Evolutionary conservation across 352 stramenopile genomes (phyloP), one percentile per base, ranked within the genome.

Genomic region (Phytophthora idaei): DNA sequence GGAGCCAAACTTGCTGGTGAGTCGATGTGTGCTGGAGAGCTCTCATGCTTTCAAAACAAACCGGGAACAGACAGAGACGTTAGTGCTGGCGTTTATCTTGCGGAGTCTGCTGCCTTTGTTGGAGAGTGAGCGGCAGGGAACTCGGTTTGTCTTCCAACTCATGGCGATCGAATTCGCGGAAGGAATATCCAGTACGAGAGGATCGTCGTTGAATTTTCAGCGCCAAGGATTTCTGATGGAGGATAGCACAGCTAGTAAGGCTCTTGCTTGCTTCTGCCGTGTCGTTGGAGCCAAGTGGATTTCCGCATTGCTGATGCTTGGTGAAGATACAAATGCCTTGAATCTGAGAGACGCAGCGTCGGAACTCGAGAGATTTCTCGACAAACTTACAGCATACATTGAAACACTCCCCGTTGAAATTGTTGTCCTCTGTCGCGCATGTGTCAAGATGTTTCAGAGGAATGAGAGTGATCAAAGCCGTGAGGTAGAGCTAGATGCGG

Each of bases 341-440:
- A 57, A 49, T 39, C 5, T 29, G 4, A 41, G 41, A 46, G 46
- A 67, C 31, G 34, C 48, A 4, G 17, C 14, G 21, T 55, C 29
- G 32, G 45, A 68, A 11, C 15, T 73, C 12, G 46, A 73, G 28
- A n/a, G 4, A 3, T 53, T 85, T 21, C 53, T 89, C 7, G 67
- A 77, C 6, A 68, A 45, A 64, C 61, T 90, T 50, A 14, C 39
- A 29, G 14, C 31, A 7, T 48, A 70, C 5, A n/a, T 83, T 37
- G 41, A 57, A 21, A 44, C 45, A 6, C 60, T 90, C 29, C 82
- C 80, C 11, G 68, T 37, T 6, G 79, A 89, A 45, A 74, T 90
- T 37, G 68, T 90, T 21, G 72, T 90, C 25, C 61, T 90, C n/a
- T 84, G 77, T 67, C 82, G 76, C 3, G 69, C 61, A 3, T 78